These are phyloP conservation scores for Eutrema yunnanense DNA, from an alignment of 345 rosid genomes.

Conservation along the genomic window DNA sequence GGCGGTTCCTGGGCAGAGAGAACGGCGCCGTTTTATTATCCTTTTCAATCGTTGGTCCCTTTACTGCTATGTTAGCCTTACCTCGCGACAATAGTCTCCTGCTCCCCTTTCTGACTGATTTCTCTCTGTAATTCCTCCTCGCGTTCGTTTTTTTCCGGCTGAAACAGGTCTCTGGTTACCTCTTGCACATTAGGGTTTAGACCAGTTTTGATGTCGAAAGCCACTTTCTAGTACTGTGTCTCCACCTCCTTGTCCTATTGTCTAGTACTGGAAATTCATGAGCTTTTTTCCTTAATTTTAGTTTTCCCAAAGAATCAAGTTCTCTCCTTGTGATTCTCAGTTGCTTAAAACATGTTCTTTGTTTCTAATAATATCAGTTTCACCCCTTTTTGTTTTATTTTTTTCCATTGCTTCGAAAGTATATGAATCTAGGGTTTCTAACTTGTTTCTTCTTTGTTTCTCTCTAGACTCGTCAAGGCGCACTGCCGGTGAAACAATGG, in stretches of 20 bases:
- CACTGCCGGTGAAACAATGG: conserved; percentile 45
- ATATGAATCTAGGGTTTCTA: neutral
- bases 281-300: too few species aligned
- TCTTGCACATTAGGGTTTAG: conserved; percentile 7
- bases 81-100: neutral
- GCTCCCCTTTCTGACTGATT: conserved; percentile 9
- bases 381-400: neutral
- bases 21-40: conserved; percentile 6
- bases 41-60: neutral
- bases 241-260: neutral
- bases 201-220: neutral
- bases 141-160: conserved; percentile 2
- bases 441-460: conserved; percentile 25
- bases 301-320: neutral
- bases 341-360: neutral
- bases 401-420: neutral
- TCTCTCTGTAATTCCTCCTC: conserved; percentile 8
- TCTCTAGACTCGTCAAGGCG: conserved; percentile 10
- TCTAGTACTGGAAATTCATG: too few species aligned
- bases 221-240: neutral
- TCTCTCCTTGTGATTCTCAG: neutral
- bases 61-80: conserved; percentile 1
- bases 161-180: neutral
- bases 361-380: neutral
- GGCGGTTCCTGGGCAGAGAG: neutral